phyloP scores from a whole-genome alignment of 768 basidiomycete species.

The Suillus occidentalis region DNA sequence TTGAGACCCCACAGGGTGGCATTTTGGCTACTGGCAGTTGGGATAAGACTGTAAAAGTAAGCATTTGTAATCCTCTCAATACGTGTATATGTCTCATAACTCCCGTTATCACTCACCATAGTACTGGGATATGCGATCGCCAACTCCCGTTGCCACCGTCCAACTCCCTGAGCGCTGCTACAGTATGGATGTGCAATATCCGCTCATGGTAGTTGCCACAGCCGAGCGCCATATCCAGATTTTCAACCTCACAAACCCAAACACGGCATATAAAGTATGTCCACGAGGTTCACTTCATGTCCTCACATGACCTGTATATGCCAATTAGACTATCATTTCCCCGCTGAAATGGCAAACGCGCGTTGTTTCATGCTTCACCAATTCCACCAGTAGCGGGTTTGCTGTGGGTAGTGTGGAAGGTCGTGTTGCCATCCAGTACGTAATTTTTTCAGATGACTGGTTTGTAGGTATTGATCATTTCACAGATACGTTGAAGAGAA shows the following conservation, averaged over 20 bases:
- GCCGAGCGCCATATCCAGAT: constrained; percentile 92
- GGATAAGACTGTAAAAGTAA: constrained; percentile 95
- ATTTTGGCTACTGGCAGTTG: constrained; percentile 93
- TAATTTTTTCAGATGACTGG: constrained; percentile 18
- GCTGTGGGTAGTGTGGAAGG: constrained; percentile 88
- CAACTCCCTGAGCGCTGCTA: constrained; percentile 90
- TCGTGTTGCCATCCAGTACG: constrained; percentile 93
- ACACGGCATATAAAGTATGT: constrained; percentile 70
- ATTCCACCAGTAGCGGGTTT: constrained; percentile 65
- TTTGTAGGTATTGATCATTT: not conserved
- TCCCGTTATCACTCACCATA: constrained; percentile 28
- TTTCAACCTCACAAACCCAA: constrained; percentile 83
- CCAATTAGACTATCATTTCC: constrained; percentile 67
- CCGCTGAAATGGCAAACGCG: constrained; percentile 95
- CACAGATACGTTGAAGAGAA: constrained; percentile 85
- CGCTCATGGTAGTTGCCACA: constrained; percentile 88
- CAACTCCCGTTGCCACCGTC: constrained; percentile 76
- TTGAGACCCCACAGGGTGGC: constrained; percentile 71
- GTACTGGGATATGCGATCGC: constrained; percentile 90
- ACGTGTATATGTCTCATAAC: not conserved
- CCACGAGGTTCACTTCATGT: constrained; percentile 5
- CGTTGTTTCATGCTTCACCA: constrained; percentile 80
- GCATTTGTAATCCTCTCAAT: constrained; percentile 7
- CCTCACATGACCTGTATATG: constrained; percentile 2
- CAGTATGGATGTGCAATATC: constrained; percentile 77